Base-by-base conservation (phyloP, 257 asterid genomes). In the Craterostigma plantagineum region DNA sequence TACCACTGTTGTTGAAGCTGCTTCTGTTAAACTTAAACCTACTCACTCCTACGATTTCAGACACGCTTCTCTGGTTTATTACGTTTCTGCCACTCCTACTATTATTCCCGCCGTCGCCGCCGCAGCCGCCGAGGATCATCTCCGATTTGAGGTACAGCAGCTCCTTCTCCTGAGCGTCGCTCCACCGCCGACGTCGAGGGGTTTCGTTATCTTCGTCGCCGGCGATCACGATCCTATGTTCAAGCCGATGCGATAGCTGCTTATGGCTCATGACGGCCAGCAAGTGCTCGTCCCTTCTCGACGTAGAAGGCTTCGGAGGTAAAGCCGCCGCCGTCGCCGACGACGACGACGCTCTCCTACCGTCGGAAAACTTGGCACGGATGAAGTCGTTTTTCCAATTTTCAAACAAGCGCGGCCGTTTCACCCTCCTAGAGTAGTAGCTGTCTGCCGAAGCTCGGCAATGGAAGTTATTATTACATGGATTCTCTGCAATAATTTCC, bases 221-320 rank as follows among this genome's bases (percentile, higher is more conserved):
- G 7, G 77, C 61, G 42, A 81, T 54, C 60, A 81, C 51, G 48
- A 81, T 81, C 61, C 77, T 64, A 66, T 81, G 94, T 8, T 77
- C 81, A 63, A 77, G 40, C 33, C 83, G 71, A 18, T 67, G 69
- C 44, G 9, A 2, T 35, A 23, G 30, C 30, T 23, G 2, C 30
- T 23, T 2, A 6, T 23, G 30, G 30, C 30, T 6, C 30, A 6
- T n/a, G n/a, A n/a, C 30, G 30, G 6, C 30, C 30, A 23, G 2
- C 30, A 23, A 23, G 30, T 23, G 30, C 30, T 23, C 30, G 30
- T 23, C 30, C 6, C 30, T 23, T 6, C 30, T 23, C 30, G 30
- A 23, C 2, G 30, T 23, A n/a, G n/a, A n/a, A n/a, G n/a, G n/a
- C n/a, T n/a, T n/a, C n/a, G n/a, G n/a, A n/a, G n/a, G n/a, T n/a